Conservation (phyloP, 73 alveolate genomes). For the Uronychia setigera region DNA sequence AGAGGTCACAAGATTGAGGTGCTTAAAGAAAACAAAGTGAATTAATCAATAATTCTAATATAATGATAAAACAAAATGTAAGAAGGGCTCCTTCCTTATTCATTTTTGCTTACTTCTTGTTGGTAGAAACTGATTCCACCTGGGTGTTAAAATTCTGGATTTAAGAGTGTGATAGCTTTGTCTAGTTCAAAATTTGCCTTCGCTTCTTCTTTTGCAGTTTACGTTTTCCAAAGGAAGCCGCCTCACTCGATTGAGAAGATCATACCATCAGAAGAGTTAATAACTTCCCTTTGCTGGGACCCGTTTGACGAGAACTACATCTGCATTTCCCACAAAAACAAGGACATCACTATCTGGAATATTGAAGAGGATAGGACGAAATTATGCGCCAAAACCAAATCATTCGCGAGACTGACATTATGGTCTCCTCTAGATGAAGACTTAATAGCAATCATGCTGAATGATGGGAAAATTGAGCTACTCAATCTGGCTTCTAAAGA, state of each 20-base stretch:
- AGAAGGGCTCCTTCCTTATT: not conserved
- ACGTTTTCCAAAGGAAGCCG: conserved; percentile 40
- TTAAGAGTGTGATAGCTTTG: conserved; percentile 53
- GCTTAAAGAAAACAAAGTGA: not conserved
- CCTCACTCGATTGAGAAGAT: conserved; percentile 36
- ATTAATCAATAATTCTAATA: too few relatives aligned
- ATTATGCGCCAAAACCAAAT: not conserved
- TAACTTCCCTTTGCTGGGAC: conserved; percentile 57
- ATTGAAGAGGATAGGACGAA: conserved; percentile 22
- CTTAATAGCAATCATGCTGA: not conserved
- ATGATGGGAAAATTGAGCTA: not conserved
- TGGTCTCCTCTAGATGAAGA: not conserved
- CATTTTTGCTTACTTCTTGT: too few relatives aligned
- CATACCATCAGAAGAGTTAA: conserved; percentile 59
- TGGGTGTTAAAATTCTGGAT: conserved; percentile 33
- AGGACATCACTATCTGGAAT: conserved; percentile 13
- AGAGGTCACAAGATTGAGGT: too few relatives aligned
- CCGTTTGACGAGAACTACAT: conserved; percentile 23
- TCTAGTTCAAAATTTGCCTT: conserved; percentile 56
- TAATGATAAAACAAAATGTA: not conserved
- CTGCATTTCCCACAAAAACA: conserved; percentile 6
- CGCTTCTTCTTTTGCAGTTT: conserved; percentile 73
- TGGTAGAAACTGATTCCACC: not conserved
- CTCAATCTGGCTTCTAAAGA: not conserved
- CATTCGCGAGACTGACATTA: not conserved